phyloP scores from a whole-genome alignment of 139 green algal species.

The Tetraselmis chui region DNA sequence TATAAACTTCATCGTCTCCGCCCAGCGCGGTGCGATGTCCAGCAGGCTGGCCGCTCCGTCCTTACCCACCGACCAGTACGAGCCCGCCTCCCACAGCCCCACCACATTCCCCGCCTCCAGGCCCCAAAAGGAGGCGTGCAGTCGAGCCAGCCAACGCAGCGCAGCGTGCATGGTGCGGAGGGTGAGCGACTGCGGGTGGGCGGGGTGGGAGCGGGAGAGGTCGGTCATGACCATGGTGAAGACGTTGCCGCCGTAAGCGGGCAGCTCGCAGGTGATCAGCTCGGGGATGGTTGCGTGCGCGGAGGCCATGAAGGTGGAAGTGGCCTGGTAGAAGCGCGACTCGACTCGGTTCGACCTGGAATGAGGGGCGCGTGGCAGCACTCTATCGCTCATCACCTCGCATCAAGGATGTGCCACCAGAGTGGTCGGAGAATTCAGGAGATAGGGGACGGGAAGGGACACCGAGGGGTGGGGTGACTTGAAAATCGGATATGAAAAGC shows the following conservation, averaged over 20 bases:
- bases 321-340: not conserved
- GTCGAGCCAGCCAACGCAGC: not conserved
- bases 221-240: not conserved
- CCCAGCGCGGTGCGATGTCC: not conserved
- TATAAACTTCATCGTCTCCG: not conserved
- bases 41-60: not conserved
- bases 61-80: not conserved
- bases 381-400: no score
- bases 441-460: no score
- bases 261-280: not conserved
- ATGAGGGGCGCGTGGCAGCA: no score
- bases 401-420: no score
- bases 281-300: not conserved
- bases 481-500: no score
- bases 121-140: not conserved
- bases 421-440: no score
- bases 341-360: not conserved
- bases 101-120: not conserved
- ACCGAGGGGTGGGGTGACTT: no score
- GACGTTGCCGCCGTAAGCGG: not conserved
- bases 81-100: not conserved
- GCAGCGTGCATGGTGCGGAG: not conserved
- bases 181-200: not conserved
- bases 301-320: not conserved
- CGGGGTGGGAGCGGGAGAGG: not conserved